phyloP scores from a whole-genome alignment of 495 filamentous ascomycete species.

The Penicillium silybi region DNA sequence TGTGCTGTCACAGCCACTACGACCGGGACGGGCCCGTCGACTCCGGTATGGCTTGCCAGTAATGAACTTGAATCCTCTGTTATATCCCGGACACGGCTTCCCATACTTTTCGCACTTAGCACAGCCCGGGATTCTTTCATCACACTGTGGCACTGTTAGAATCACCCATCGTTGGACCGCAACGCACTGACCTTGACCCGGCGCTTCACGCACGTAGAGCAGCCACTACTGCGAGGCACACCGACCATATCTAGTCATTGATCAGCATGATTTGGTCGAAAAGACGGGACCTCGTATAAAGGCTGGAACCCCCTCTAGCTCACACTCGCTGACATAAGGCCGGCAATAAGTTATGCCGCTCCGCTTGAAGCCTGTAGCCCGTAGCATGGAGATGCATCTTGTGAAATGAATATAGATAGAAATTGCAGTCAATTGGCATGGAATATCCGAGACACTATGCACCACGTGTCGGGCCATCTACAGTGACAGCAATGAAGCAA shows the following conservation, averaged over 20 bases:
- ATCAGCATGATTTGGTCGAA: neutral
- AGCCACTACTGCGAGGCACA: slow-evolving; percentile 57
- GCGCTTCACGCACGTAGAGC: slow-evolving; percentile 37
- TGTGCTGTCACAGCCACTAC: neutral
- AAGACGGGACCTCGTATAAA: slow-evolving; percentile 7
- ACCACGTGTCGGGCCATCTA: neutral
- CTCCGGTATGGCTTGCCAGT: slow-evolving; percentile 30
- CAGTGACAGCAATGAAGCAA: neutral
- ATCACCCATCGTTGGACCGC: neutral
- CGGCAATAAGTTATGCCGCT: slow-evolving; percentile 8
- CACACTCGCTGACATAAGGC: slow-evolving; percentile 6
- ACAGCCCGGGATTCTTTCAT: slow-evolving; percentile 29
- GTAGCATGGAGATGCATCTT: neutral
- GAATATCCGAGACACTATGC: neutral
- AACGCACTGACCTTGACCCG: slow-evolving; percentile 28
- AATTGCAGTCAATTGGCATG: neutral
- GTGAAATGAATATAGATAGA: neutral
- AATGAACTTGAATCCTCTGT: slow-evolving; percentile 32
- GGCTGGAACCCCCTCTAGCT: neutral
- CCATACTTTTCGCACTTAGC: slow-evolving; percentile 33
- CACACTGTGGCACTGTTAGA: slow-evolving; percentile 26
- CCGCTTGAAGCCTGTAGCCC: neutral
- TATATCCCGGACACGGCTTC: slow-evolving; percentile 33
- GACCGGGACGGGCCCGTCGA: slow-evolving; percentile 9
- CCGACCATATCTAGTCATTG: slow-evolving; percentile 20